phyloP scores from a whole-genome alignment of 75 land plant genomes.

The Picea glauca region DNA sequence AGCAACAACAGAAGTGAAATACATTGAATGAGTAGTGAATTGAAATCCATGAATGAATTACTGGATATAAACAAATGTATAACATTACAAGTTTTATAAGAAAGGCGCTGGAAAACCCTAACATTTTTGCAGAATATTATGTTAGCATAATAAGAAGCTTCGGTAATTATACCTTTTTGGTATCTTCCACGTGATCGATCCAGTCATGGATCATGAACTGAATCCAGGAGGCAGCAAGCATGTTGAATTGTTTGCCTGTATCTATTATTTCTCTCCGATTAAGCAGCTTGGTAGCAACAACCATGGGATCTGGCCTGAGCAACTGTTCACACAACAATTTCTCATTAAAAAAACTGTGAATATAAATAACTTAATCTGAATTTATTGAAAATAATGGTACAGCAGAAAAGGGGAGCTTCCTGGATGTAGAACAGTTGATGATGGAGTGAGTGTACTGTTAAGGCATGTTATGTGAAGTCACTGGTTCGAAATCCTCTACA shows the following conservation, averaged over 20 bases:
- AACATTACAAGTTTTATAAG: no score
- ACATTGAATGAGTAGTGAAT: no score
- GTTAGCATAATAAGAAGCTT: no score
- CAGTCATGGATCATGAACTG: conserved; percentile 82
- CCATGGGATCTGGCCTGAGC: conserved; percentile 48
- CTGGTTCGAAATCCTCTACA: no score
- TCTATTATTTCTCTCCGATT: conserved; percentile 34
- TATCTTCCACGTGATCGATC: conserved; percentile 65
- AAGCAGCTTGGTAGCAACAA: conserved; percentile 62
- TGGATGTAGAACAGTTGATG: no score
- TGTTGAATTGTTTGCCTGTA: conserved; percentile 56
- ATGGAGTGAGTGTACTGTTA: no score
- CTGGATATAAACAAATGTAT: no score
- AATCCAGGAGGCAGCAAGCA: conserved; percentile 65
- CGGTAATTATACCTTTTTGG: conserved; percentile 17
- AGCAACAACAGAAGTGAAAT: no score
- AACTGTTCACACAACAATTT: conserved; percentile 19
- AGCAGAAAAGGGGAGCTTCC: background rate
- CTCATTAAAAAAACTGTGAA: background rate
- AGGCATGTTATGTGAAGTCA: no score
- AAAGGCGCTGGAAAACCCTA: no score
- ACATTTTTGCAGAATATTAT: no score
- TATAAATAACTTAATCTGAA: background rate
- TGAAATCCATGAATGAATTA: no score
- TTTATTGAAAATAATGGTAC: background rate